phyloP scores from a whole-genome alignment of 2,329 filamentous ascomycete genomes.

The Sarocladium kiliense region DNA sequence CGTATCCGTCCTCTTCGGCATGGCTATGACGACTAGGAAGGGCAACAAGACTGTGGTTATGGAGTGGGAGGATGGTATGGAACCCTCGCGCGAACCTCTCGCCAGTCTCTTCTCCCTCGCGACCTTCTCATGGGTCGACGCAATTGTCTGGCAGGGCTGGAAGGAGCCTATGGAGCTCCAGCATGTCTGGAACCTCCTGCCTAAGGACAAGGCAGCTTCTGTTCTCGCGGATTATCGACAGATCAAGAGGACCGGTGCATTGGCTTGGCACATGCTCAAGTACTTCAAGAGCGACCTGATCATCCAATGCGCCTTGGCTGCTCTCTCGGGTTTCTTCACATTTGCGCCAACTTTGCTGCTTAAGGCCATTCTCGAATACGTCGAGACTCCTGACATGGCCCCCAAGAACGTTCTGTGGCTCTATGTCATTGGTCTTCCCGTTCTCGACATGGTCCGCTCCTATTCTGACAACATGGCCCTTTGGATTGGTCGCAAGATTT shows the following conservation, averaged over 20 bases:
- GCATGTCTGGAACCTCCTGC: constrained; percentile 87
- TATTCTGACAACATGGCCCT: constrained; percentile 80
- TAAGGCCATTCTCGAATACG: constrained; percentile 86
- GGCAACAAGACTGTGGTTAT: constrained; percentile 86
- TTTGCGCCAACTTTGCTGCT: constrained; percentile 90
- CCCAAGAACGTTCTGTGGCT: constrained; percentile 91
- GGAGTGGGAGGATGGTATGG: constrained; percentile 83
- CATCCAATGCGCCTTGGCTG: constrained; percentile 74
- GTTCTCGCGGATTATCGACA: constrained; percentile 81
- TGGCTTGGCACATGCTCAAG: constrained; percentile 75
- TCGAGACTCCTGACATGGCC: constrained; percentile 72
- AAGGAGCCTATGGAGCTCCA: constrained; percentile 74
- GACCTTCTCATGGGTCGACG: constrained; percentile 87
- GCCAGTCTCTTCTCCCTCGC: constrained; percentile 84
- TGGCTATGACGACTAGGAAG: constrained; percentile 78
- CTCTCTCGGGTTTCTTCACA: constrained; percentile 74
- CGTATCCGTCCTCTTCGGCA: constrained; percentile 65
- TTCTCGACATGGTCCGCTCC: constrained; percentile 76
- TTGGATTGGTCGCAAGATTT: constrained; percentile 91
- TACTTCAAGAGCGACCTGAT: constrained; percentile 78
- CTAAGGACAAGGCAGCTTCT: constrained; percentile 79
- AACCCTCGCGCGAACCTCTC: constrained; percentile 80
- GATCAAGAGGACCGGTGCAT: constrained; percentile 71
- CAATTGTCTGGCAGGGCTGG: constrained; percentile 85
- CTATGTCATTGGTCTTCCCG: constrained; percentile 84